Evolutionary conservation across 78 protist species (phyloP).

Genomic region (Acrasis kona): DNA sequence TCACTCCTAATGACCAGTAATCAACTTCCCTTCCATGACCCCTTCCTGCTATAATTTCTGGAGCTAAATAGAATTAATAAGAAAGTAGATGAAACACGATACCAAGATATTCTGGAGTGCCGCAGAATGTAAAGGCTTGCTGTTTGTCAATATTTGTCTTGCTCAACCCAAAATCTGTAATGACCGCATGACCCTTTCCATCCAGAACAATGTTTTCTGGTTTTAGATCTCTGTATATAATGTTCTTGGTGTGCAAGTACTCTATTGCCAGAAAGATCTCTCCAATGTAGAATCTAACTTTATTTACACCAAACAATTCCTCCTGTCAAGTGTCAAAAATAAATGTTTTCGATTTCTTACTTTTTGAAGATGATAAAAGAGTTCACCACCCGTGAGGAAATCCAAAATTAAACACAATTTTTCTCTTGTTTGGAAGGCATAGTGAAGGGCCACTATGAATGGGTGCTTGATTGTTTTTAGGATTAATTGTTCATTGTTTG

Average conservation of each 20-base stretch:
- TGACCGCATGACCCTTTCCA: not conserved
- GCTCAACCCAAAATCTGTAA: constrained; percentile 32
- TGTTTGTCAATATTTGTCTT: not conserved
- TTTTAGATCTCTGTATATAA: constrained; percentile 84
- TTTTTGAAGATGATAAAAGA: constrained; percentile 42
- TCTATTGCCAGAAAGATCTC: constrained; percentile 80
- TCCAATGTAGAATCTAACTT: constrained; percentile 69
- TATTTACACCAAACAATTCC: constrained; percentile 34
- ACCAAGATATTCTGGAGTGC: constrained; percentile 89
- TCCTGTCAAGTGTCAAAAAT: too few species aligned
- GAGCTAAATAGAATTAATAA: too few species aligned
- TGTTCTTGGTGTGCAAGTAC: constrained; percentile 68
- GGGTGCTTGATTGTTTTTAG: constrained; percentile 66
- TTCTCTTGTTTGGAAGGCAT: constrained; percentile 65
- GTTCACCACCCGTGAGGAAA: constrained; percentile 79
- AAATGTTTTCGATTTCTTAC: too few species aligned
- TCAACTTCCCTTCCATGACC: constrained; percentile 61
- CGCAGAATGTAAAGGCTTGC: constrained; percentile 78
- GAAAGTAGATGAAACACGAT: constrained; percentile 72
- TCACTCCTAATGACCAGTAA: constrained; percentile 56
- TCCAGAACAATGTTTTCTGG: constrained; percentile 39
- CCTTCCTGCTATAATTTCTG: constrained; percentile 45
- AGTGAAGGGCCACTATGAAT: constrained; percentile 58
- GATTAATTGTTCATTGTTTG: constrained; percentile 70
- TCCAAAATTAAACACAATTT: constrained; percentile 64